These are phyloP conservation scores for Erigeron philadelphicus DNA, from an alignment of 140 eudicot species.

Conservation along the genomic window DNA sequence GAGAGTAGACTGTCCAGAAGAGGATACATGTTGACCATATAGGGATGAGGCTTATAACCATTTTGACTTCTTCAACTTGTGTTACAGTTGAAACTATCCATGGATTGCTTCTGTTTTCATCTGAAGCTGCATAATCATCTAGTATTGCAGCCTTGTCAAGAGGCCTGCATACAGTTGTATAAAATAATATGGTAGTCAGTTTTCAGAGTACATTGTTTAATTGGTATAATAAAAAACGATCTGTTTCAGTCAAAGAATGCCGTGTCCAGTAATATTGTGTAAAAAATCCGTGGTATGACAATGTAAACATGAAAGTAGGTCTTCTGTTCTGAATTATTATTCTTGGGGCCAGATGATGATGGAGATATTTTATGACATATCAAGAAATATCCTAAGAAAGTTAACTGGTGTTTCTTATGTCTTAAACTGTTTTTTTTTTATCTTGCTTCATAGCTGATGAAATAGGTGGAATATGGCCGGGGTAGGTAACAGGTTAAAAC, in stretches of 20 bases:
- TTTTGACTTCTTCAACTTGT: conserved; percentile 89
- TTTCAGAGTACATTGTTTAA: not conserved
- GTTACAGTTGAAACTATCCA: conserved; percentile 72
- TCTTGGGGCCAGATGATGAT: too few species aligned
- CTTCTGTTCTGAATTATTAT: too few species aligned
- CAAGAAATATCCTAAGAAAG: too few species aligned
- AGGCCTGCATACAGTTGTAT: conserved; percentile 35
- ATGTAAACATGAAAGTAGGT: too few species aligned
- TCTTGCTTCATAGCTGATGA: too few species aligned
- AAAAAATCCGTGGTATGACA: too few species aligned
- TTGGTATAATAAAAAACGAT: too few species aligned
- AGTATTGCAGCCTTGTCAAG: conserved; percentile 89
- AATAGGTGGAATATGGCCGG: not conserved
- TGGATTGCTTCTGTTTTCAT: conserved; percentile 37
- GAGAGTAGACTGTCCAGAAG: conserved; percentile 97
- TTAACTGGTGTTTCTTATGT: too few species aligned
- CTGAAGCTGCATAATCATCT: conserved; percentile 37
- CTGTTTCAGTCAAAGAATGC: too few species aligned
- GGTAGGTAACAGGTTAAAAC: not conserved
- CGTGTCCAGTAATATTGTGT: too few species aligned
- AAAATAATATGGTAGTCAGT: conserved; percentile 17
- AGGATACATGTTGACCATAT: conserved; percentile 95
- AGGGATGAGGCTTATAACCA: conserved; percentile 81
- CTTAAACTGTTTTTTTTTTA: too few species aligned
- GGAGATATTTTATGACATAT: too few species aligned